phyloP scores from a whole-genome alignment of 495 filamentous ascomycete genomes.

The Extremus antarcticus region DNA sequence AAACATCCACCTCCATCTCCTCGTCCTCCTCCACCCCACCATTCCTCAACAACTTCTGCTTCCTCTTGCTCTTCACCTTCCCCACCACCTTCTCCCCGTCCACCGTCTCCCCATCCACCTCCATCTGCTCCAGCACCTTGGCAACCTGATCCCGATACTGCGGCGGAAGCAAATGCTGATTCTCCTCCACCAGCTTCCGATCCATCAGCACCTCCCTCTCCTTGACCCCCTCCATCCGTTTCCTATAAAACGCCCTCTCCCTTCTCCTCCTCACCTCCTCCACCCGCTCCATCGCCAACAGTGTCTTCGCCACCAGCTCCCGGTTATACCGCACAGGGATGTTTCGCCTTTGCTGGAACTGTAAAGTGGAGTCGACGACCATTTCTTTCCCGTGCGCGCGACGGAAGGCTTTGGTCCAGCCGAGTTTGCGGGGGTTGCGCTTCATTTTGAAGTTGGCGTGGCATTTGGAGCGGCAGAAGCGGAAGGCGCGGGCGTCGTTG shows the following conservation, averaged over 20 bases:
- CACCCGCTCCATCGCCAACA: constrained; percentile 85
- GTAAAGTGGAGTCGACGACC: constrained; percentile 86
- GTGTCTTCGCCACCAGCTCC: constrained; percentile 71
- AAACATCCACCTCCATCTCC: constrained; percentile 29
- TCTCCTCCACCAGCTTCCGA: constrained; percentile 78
- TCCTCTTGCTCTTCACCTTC: constrained; percentile 24
- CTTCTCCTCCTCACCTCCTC: constrained; percentile 71
- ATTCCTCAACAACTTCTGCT: constrained; percentile 27
- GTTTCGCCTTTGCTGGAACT: constrained; percentile 87
- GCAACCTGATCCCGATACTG: constrained; percentile 60
- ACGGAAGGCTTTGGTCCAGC: constrained; percentile 33
- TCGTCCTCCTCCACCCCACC: constrained; percentile 18
- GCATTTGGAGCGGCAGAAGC: constrained; percentile 79
- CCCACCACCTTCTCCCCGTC: constrained; percentile 33
- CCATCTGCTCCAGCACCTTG: constrained; percentile 57
- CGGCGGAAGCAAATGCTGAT: constrained; percentile 65
- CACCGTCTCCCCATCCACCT: constrained; percentile 37
- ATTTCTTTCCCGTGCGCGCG: constrained; percentile 52
- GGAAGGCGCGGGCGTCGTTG: constrained; percentile 65
- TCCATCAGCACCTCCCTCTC: constrained; percentile 65
- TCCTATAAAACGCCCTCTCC: constrained; percentile 85
- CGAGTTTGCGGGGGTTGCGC: constrained; percentile 60
- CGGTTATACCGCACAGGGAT: constrained; percentile 91
- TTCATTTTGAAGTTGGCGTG: constrained; percentile 99
- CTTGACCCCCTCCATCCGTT: constrained; percentile 80